A percentile compares a stretch with the other conserved stretches of the same genome.
phyloP scores from a whole-genome alignment of 2,329 filamentous ascomycete species.

The Colletotrichum sp. region DNA sequence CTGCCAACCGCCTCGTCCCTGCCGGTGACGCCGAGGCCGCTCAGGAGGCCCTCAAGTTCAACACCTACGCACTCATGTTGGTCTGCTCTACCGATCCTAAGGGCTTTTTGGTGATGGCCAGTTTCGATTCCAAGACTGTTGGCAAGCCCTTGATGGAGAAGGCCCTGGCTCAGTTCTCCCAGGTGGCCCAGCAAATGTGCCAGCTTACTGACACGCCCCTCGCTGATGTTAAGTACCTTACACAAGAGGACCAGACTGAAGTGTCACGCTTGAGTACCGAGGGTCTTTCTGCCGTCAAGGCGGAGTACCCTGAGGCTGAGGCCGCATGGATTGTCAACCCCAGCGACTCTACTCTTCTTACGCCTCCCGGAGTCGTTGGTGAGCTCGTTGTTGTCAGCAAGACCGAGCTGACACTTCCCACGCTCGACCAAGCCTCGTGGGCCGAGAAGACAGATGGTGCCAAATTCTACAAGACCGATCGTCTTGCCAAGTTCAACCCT shows the following conservation, averaged over 20 bases:
- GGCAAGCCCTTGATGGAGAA: conserved; percentile 54
- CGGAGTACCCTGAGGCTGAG: conserved; percentile 28
- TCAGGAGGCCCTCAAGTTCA: conserved; percentile 63
- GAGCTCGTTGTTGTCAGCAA: conserved; percentile 46
- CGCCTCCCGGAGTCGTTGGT: conserved; percentile 46
- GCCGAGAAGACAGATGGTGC: conserved; percentile 24
- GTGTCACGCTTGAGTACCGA: conserved; percentile 32
- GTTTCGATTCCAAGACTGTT: conserved; percentile 68
- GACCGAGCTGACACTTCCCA: conserved; percentile 27
- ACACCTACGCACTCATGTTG: conserved; percentile 67
- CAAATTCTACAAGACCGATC: conserved; percentile 43
- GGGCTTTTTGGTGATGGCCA: conserved; percentile 64
- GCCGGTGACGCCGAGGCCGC: conserved; percentile 61
- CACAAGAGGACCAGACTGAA: conserved; percentile 35
- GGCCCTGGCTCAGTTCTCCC: conserved; percentile 56
- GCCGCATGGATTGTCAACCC: conserved; percentile 46
- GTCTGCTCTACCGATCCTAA: conserved; percentile 64
- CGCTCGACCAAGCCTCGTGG: conserved; percentile 32
- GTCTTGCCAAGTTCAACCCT: conserved; percentile 41
- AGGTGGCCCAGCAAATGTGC: conserved; percentile 55
- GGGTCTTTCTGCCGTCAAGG: conserved; percentile 24
- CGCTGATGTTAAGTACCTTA: conserved; percentile 37
- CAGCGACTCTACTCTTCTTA: conserved; percentile 33
- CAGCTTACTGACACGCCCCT: conserved; percentile 35
- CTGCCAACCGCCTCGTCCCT: conserved; percentile 58